Evolutionary conservation across 1,284 basidiomycete genomes (phyloP), one percentile per base, ranked within the genome.

Genomic region (Trichosporon asahii): DNA sequence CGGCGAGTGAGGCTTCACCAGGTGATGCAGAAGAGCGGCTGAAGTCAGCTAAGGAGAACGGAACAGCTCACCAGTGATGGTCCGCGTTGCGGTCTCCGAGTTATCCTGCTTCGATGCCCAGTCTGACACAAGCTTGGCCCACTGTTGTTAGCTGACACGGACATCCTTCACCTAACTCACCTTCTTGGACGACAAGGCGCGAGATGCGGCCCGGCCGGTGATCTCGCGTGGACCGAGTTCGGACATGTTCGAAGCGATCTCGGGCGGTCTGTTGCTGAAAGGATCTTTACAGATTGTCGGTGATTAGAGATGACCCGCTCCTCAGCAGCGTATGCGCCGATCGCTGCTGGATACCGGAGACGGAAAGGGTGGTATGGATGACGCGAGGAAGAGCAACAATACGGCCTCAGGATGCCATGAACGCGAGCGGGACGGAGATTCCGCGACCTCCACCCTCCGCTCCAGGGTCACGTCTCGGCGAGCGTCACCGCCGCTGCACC

Each of bases 11-110:
- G 78, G 71, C 2, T 67, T 53, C 0, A 76, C 65, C 6, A 80
- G 68, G 35, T 70, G 72, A 11, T 69, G 66, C 3, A 82, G 68
- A 11, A 82, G 67, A 1, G 74, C 75, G 37, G 71, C 79, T 79
- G 57, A n/a, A 18, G 64, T 69, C n/a, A 72, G 66, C 35, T 2
- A 33, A 8, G 31, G 6, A 6, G 11, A 9, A 33, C 66, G 25
- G 40, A 3, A 33, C n/a, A 1, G 37, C 8, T 27, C 31, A 40
- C 66, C 68, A 5, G 60, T 31, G 27, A 61, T 21, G 14, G 29
- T 23, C 9, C 57, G 21, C 15, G 57, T 61, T 11, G 57, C 57
- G 33, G 27, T n/a, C 15, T 61, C 57, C 15, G 57, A 33, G 29
- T 61, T 33, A 5, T 61, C 69, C 18, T 67, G 44, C 7, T 49